These are phyloP conservation scores for Recurvomyces mirabilis DNA, from an alignment of 495 filamentous ascomycete species.

Conservation along the genomic window DNA sequence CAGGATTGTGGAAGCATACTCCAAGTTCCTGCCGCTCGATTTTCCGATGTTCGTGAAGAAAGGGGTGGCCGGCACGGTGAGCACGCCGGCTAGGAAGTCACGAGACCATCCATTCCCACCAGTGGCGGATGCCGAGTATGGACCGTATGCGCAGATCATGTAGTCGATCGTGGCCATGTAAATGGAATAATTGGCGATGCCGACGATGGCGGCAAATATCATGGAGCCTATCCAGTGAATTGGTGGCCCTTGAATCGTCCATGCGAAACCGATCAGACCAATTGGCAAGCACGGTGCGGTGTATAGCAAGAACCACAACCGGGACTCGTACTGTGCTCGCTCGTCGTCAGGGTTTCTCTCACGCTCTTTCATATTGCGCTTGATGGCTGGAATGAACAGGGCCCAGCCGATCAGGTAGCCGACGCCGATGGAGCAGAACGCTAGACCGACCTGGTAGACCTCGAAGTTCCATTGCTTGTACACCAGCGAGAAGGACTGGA, in stretches of 20 bases:
- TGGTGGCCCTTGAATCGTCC: slow-evolving; percentile 46
- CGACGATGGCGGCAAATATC: slow-evolving; percentile 52
- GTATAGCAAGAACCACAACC: slow-evolving; percentile 47
- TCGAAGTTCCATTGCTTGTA: slow-evolving; percentile 55
- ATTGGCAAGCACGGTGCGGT: slow-evolving; percentile 55
- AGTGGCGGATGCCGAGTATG: slow-evolving; percentile 67
- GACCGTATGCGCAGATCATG: slow-evolving; percentile 72
- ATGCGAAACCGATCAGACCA: slow-evolving; percentile 60
- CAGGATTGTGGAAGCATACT: slow-evolving; percentile 63
- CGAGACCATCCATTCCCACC: slow-evolving; percentile 66
- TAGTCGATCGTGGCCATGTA: slow-evolving; percentile 81
- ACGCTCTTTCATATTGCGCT: slow-evolving; percentile 43
- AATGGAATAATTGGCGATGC: slow-evolving; percentile 56
- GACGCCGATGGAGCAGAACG: slow-evolving; percentile 52
- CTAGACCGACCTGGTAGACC: slow-evolving; percentile 43
- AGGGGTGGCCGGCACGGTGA: slow-evolving; percentile 63
- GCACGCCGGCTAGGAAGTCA: slow-evolving; percentile 72
- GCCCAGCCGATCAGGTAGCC: slow-evolving; percentile 56
- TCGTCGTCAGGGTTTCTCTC: slow-evolving; percentile 44
- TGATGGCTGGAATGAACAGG: slow-evolving; percentile 53
- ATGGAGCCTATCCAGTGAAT: slow-evolving; percentile 56
- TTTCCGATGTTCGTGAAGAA: slow-evolving; percentile 41
- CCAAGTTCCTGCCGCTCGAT: slow-evolving; percentile 53
- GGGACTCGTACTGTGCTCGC: slow-evolving; percentile 47
- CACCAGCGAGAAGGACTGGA: slow-evolving; percentile 54